Conservation (phyloP, 495 filamentous ascomycete genomes). For the Ramalina peruviana region DNA sequence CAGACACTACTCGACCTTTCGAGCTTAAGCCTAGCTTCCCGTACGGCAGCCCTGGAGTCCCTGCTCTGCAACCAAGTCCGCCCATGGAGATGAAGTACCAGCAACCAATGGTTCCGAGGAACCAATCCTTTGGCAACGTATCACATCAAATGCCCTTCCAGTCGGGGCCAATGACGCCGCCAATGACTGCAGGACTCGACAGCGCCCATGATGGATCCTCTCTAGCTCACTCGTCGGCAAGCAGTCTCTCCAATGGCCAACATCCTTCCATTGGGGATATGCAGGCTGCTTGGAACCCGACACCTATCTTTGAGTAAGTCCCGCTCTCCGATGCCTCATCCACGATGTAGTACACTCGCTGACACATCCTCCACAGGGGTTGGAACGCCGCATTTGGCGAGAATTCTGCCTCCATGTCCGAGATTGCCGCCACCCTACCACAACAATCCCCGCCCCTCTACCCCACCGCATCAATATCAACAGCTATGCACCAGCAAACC, state of each 20-base stretch:
- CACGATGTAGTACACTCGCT: slow-evolving; percentile 11
- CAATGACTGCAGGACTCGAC: slow-evolving; percentile 60
- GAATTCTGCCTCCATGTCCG: slow-evolving; percentile 18
- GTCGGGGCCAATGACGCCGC: slow-evolving; percentile 66
- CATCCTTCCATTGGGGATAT: slow-evolving; percentile 43
- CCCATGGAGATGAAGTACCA: slow-evolving; percentile 35
- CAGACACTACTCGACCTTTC: slow-evolving; percentile 73
- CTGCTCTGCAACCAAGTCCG: slow-evolving; percentile 46
- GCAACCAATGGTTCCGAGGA: slow-evolving; percentile 4
- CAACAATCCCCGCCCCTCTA: slow-evolving; percentile 31
- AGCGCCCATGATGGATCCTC: slow-evolving; percentile 68
- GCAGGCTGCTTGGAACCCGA: slow-evolving; percentile 73
- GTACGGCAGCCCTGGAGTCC: slow-evolving; percentile 64
- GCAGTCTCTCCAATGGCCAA: slow-evolving; percentile 49
- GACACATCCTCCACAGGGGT: slow-evolving; percentile 41
- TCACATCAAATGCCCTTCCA: slow-evolving; percentile 26
- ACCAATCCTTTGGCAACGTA: slow-evolving; percentile 9
- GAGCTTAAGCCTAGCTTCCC: slow-evolving; percentile 80
- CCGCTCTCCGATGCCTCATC: background rate
- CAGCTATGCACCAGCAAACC: slow-evolving; percentile 14
- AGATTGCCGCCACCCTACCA: slow-evolving; percentile 9
- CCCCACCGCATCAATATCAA: slow-evolving; percentile 24
- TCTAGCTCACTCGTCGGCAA: slow-evolving; percentile 57
- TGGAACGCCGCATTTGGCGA: slow-evolving; percentile 88
- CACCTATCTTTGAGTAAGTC: slow-evolving; percentile 84